Conservation (phyloP, 2,329 filamentous ascomycete genomes). For the Colletotrichum sublineola region DNA sequence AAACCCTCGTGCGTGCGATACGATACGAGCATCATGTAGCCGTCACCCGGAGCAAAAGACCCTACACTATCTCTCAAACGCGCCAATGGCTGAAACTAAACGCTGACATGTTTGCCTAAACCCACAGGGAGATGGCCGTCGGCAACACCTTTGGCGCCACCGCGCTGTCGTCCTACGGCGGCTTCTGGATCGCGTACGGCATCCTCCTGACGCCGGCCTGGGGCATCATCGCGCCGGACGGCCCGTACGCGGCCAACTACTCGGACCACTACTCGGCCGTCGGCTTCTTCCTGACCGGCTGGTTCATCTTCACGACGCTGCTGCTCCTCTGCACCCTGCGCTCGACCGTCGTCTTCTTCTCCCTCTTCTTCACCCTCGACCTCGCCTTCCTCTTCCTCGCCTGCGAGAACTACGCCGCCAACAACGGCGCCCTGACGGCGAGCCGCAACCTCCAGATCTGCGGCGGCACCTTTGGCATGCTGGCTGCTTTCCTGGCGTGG, state of each 20-base stretch:
- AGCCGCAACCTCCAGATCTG: constrained; percentile 71
- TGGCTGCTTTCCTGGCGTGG: constrained; percentile 87
- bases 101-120: constrained; percentile 26
- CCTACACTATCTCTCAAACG: not conserved
- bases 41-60: not conserved
- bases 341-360: constrained; percentile 83
- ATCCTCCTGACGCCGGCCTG: constrained; percentile 79
- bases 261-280: constrained; percentile 70
- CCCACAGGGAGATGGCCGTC: constrained; percentile 82
- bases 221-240: constrained; percentile 62
- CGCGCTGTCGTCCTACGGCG: constrained; percentile 83
- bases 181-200: constrained; percentile 84
- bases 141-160: constrained; percentile 90
- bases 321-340: constrained; percentile 80
- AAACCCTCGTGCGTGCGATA: not conserved
- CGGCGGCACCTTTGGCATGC: constrained; percentile 83
- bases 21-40: constrained; percentile 20
- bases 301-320: constrained; percentile 88
- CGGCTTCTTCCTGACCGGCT: constrained; percentile 81
- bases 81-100: not conserved
- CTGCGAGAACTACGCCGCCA: constrained; percentile 69
- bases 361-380: constrained; percentile 83
- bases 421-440: constrained; percentile 63
- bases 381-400: constrained; percentile 81
- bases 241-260: constrained; percentile 61